Conservation (phyloP, 139 green algal species). For the Volvox africanus region DNA sequence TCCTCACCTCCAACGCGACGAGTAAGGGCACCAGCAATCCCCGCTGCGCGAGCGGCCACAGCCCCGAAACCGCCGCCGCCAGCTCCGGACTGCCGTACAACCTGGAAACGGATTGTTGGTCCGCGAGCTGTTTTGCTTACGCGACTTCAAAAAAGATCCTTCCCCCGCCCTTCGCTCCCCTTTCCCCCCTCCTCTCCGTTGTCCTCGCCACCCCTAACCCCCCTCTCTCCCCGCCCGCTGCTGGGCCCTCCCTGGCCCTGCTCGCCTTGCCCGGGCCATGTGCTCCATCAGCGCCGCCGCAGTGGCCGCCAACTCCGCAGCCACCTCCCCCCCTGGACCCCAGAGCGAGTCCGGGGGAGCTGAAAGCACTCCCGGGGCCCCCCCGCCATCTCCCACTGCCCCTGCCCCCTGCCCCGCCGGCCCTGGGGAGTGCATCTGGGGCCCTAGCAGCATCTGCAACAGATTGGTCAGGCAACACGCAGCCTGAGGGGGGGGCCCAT, state of each 20-base stretch:
- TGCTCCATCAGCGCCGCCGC: slow-evolving; percentile 28
- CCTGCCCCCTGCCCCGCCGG: neutral
- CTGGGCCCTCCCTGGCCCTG: neutral
- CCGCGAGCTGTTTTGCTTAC: no score
- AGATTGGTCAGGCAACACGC: slow-evolving; percentile 53
- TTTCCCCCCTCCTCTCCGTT: neutral
- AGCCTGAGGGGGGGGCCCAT: slow-evolving; percentile 22
- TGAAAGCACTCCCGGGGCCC: neutral
- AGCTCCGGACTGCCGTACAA: slow-evolving; percentile 1
- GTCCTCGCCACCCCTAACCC: neutral
- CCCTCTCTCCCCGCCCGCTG: neutral
- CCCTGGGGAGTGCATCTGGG: neutral
- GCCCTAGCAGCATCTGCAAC: slow-evolving; percentile 51
- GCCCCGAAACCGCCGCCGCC: slow-evolving; percentile 36
- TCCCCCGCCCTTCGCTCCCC: neutral
- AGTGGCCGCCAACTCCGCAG: slow-evolving; percentile 16
- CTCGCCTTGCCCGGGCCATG: neutral
- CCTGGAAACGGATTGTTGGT: neutral
- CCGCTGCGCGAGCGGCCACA: slow-evolving; percentile 71
- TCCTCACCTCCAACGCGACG: neutral
- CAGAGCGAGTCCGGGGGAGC: slow-evolving; percentile 6
- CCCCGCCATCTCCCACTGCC: neutral
- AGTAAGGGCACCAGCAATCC: slow-evolving; percentile 64
- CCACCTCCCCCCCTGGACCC: neutral
- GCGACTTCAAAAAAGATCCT: neutral